Base-by-base conservation (phyloP, 352 stramenopile genomes). In the Halophytophthora batemanensis region DNA sequence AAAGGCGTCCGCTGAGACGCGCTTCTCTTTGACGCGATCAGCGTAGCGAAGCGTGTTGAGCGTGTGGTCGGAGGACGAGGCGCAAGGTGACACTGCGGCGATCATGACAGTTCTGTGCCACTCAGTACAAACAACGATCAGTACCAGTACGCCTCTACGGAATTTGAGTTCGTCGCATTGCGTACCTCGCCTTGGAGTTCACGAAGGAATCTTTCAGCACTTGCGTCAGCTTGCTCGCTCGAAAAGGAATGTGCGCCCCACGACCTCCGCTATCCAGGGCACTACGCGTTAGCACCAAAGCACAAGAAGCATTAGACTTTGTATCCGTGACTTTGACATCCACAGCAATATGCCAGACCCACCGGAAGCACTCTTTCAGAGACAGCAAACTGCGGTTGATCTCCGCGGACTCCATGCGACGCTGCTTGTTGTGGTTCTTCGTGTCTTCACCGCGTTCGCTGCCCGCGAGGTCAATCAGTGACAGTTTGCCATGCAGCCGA, bases 131-230 rank as follows among this genome's bases (percentile, higher is more conserved):
- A 13, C 43, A 39, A 34, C n/a, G n/a, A n/a, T n/a, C n/a, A n/a
- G n/a, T n/a, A n/a, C n/a, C n/a, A n/a, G n/a, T n/a, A n/a, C n/a
- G n/a, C n/a, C n/a, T 31, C 6, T 14, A 28, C 12, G 17, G 15
- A 33, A 6, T 4, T 46, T 7, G 23, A 21, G 12, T 4, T 13
- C 18, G 3, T 22, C 38, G 15, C 23, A 22, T n/a, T 13, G 35
- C 29, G 19, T 60, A 87, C 77, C 77, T 78, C 17, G 91, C 88
- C 59, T 96, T 95, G 21, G 95, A 79, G 28, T 97, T 97, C 18
- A 98, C 86, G 71, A 99, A 98, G 46, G 89, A 98, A 47, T 99
- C 96, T 65, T 98, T 98, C 17, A 99, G 64, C n/a, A 99, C 95
- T 77, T 98, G 95, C 2, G 95, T 99, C 1, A 99, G 79, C 51